Percentiles rank a stretch among this genome's conserved stretches.
phyloP scores from a whole-genome alignment of 2,329 filamentous ascomycete species.

The Curvularia sp. region DNA sequence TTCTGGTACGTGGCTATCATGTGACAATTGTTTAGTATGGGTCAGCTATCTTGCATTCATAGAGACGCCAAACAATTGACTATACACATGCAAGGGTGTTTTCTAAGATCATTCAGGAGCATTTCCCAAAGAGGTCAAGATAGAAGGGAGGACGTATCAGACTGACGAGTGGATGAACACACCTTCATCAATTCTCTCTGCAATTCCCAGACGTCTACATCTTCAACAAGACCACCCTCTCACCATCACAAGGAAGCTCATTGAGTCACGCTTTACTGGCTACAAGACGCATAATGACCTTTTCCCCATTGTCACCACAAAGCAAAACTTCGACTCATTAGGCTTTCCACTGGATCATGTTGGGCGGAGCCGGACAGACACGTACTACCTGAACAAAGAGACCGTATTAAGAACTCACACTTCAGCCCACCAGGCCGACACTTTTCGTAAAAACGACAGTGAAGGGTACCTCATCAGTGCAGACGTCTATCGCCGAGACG shows the following conservation, averaged over 20 bases:
- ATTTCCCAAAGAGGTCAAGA: constrained; percentile 53
- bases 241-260: constrained; percentile 86
- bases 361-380: constrained; percentile 85
- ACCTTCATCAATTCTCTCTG: constrained; percentile 74
- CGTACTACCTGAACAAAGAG: constrained; percentile 88
- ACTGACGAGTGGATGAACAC: constrained; percentile 88
- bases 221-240: constrained; percentile 90
- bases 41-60: not conserved
- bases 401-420: constrained; percentile 93
- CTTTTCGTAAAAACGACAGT: constrained; percentile 74
- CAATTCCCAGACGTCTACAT: constrained; percentile 81
- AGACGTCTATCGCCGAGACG: constrained; percentile 94
- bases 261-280: constrained; percentile 84
- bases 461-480: constrained; percentile 89
- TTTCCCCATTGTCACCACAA: constrained; percentile 81
- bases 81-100: not conserved
- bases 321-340: constrained; percentile 95
- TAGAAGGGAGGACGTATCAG: constrained; percentile 69
- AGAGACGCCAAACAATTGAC: not conserved
- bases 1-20: constrained; percentile 45
- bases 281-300: constrained; percentile 81
- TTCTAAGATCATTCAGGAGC: constrained; percentile 29
- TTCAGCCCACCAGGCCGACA: constrained; percentile 86
- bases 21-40: constrained; percentile 27
- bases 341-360: constrained; percentile 89